phyloP scores from a whole-genome alignment of 106 monocot genomes.

The Dioscorea zingiberensis region DNA sequence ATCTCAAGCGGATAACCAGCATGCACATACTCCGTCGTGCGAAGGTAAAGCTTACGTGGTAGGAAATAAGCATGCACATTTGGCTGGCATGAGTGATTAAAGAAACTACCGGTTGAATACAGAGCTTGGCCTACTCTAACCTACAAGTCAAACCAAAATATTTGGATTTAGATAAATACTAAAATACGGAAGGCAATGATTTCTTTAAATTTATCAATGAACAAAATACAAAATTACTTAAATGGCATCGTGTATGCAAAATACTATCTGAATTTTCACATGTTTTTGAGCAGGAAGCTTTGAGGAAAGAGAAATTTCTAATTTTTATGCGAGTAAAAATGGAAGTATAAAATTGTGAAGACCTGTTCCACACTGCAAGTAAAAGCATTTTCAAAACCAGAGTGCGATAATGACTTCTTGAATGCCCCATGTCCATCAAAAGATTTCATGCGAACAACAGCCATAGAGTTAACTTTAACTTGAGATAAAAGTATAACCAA shows the following conservation, averaged over 20 bases:
- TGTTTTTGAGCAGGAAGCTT: too few relatives aligned
- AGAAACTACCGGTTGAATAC: slow-evolving; percentile 77
- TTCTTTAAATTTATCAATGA: too few relatives aligned
- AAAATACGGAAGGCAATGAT: too few relatives aligned
- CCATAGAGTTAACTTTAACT: slow-evolving; percentile 80
- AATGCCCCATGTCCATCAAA: slow-evolving; percentile 16
- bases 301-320: too few relatives aligned
- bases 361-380: slow-evolving; percentile 70
- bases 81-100: slow-evolving; percentile 95
- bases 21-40: slow-evolving; percentile 65
- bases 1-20: slow-evolving; percentile 71
- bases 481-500: slow-evolving; percentile 64
- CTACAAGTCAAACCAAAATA: slow-evolving; percentile 21
- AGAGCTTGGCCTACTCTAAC: slow-evolving; percentile 83
- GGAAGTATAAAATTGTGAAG: too few relatives aligned
- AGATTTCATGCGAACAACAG: slow-evolving; percentile 64
- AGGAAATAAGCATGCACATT: slow-evolving; percentile 91
- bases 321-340: too few relatives aligned
- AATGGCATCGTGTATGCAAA: too few relatives aligned
- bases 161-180: too few relatives aligned
- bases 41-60: slow-evolving; percentile 67
- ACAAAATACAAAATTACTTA: too few relatives aligned
- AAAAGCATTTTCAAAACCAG: slow-evolving; percentile 12
- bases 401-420: slow-evolving; percentile 17
- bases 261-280: too few relatives aligned